phyloP scores from a whole-genome alignment of 1,284 basidiomycete species.

The Malassezia sympodialis region DNA sequence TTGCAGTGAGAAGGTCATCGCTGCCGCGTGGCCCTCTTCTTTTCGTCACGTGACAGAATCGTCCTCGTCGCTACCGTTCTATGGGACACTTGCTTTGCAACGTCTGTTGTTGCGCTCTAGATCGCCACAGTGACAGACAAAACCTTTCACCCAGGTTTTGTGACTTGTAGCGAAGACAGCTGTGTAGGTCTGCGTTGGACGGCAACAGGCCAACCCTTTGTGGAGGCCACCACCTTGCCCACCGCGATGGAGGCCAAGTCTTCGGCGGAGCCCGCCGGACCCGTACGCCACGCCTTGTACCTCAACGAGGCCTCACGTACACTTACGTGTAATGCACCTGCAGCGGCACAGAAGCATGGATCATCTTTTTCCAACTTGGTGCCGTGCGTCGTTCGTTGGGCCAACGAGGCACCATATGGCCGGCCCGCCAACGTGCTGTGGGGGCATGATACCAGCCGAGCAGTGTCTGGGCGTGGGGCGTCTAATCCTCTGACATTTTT shows the following conservation, averaged over 20 bases:
- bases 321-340: not conserved
- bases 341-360: not conserved
- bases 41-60: not conserved
- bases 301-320: not conserved
- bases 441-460: not conserved
- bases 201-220: too few relatives aligned
- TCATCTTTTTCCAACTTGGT: not conserved
- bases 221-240: slow-evolving; percentile 25
- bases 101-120: too few relatives aligned
- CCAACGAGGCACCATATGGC: not conserved
- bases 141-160: too few relatives aligned
- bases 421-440: not conserved
- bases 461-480: too few relatives aligned
- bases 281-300: not conserved
- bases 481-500: not conserved
- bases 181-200: too few relatives aligned
- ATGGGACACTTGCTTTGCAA: too few relatives aligned
- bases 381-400: not conserved
- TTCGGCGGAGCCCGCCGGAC: not conserved
- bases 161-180: too few relatives aligned
- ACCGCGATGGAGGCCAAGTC: not conserved
- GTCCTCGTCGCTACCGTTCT: not conserved
- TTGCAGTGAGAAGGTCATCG: not conserved
- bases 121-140: too few relatives aligned
- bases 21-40: not conserved